Conservation (phyloP, 371 early-diverging fungal genomes). For the Basidiobolus meristosporus region DNA sequence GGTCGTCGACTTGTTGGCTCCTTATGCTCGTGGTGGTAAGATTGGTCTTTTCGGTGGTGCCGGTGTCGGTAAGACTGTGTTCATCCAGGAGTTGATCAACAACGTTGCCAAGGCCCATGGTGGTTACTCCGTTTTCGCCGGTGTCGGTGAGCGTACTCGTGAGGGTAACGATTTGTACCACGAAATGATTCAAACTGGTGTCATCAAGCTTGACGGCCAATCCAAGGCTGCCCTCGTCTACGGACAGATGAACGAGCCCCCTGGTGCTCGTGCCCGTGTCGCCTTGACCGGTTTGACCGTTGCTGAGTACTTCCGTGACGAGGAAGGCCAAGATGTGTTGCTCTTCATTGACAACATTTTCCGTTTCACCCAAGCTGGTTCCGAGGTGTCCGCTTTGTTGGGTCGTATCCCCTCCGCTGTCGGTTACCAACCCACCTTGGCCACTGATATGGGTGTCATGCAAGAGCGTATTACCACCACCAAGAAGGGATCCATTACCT, state of each 20-base stretch:
- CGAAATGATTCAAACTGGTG: slow-evolving; percentile 91
- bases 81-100: slow-evolving; percentile 95
- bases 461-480: slow-evolving; percentile 98
- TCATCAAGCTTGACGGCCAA: slow-evolving; percentile 85
- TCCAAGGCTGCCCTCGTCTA: slow-evolving; percentile 93
- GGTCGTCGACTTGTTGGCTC: slow-evolving; percentile 95
- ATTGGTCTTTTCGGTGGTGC: slow-evolving; percentile 98
- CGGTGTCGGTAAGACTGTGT: slow-evolving; percentile 97
- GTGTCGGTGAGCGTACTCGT: slow-evolving; percentile 96
- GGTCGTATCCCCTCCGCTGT: slow-evolving; percentile 98
- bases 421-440: slow-evolving; percentile 92
- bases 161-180: slow-evolving; percentile 98
- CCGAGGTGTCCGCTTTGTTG: slow-evolving; percentile 89
- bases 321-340: slow-evolving; percentile 97
- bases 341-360: slow-evolving; percentile 99
- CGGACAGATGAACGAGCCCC: slow-evolving; percentile 99
- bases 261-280: slow-evolving; percentile 98
- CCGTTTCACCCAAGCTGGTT: slow-evolving; percentile 90
- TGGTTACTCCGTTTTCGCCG: slow-evolving; percentile 94
- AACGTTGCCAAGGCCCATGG: slow-evolving; percentile 96
- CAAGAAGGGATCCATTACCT: slow-evolving; percentile 98
- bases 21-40: slow-evolving; percentile 95
- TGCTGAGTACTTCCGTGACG: slow-evolving; percentile 98
- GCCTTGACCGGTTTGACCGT: slow-evolving; percentile 95
- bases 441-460: slow-evolving; percentile 67